Conservation (phyloP, 225 moss, liverwort and hornwort species). For the Ulota crispa region DNA sequence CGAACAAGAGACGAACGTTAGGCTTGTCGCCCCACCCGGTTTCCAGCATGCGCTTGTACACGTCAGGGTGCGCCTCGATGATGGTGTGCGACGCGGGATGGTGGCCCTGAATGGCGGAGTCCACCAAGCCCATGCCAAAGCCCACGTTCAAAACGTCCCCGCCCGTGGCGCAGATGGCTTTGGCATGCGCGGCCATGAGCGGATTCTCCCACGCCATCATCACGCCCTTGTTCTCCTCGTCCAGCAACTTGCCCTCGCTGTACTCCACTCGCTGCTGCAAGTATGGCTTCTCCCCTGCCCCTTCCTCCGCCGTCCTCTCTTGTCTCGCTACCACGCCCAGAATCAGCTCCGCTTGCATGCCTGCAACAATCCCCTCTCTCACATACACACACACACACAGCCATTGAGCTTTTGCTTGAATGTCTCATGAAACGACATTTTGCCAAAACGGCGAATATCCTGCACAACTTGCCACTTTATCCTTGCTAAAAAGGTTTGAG, state of each 20-base stretch:
- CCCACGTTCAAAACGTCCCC: constrained; percentile 94
- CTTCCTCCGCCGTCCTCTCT: constrained; percentile 35
- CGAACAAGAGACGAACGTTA: constrained; percentile 71
- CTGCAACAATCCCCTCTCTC: constrained; percentile 26
- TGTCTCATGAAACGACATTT: background rate
- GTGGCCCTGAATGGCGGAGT: constrained; percentile 81
- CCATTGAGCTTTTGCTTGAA: background rate
- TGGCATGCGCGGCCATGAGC: constrained; percentile 91
- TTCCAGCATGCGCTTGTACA: constrained; percentile 83
- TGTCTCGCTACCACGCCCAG: constrained; percentile 75
- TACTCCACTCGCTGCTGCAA: constrained; percentile 92
- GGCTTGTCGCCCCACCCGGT: constrained; percentile 89
- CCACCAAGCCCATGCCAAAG: constrained; percentile 97
- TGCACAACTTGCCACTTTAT: background rate
- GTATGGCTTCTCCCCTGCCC: constrained; percentile 54
- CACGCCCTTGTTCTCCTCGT: constrained; percentile 91
- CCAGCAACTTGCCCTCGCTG: constrained; percentile 77
- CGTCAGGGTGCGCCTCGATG: constrained; percentile 97
- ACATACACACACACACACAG: background rate
- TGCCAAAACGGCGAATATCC: background rate
- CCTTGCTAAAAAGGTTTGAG: background rate
- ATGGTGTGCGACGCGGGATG: constrained; percentile 72
- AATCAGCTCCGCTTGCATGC: constrained; percentile 89
- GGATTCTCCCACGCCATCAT: constrained; percentile 99
- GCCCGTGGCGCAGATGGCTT: constrained; percentile 73